Evolutionary conservation across 176 grass and related monocot genomes (phyloP).

Genomic region (Aechmea fasciata): DNA sequence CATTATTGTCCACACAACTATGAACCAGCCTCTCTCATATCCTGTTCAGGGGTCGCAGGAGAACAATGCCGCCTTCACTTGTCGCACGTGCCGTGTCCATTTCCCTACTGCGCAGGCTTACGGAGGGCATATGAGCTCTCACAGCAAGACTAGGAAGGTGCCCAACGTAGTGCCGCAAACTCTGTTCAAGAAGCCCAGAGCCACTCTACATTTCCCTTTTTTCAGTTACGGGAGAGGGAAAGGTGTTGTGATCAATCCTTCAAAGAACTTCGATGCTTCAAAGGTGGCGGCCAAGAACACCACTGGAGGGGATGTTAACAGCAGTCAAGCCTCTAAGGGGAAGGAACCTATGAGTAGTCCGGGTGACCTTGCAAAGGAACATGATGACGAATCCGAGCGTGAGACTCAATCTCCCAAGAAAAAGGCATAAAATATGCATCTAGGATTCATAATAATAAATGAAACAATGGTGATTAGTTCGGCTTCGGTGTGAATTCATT

Average conservation of each 20-base stretch:
- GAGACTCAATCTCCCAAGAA: too few species aligned
- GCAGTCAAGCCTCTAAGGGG: background rate
- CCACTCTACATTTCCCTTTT: background rate
- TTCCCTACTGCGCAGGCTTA: conserved; percentile 21
- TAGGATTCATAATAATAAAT: too few species aligned
- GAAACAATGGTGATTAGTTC: too few species aligned
- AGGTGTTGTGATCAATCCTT: background rate
- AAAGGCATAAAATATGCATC: too few species aligned
- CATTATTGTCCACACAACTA: background rate
- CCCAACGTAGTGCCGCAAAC: background rate
- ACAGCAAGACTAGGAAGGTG: conserved; percentile 11
- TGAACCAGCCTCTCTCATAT: background rate
- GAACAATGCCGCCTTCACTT: conserved; percentile 5
- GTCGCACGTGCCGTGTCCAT: background rate
- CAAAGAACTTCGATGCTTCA: background rate
- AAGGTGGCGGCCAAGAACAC: background rate
- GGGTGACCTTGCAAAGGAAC: background rate
- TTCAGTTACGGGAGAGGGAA: background rate
- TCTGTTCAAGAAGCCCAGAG: background rate
- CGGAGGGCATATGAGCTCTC: conserved; percentile 29
- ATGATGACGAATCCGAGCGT: background rate
- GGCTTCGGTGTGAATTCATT: too few species aligned
- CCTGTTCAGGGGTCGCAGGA: conserved; percentile 30
- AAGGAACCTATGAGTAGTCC: background rate
- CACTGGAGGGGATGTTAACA: background rate